Conservation (phyloP, 768 basidiomycete genomes). For the Boletus rex-veris region DNA sequence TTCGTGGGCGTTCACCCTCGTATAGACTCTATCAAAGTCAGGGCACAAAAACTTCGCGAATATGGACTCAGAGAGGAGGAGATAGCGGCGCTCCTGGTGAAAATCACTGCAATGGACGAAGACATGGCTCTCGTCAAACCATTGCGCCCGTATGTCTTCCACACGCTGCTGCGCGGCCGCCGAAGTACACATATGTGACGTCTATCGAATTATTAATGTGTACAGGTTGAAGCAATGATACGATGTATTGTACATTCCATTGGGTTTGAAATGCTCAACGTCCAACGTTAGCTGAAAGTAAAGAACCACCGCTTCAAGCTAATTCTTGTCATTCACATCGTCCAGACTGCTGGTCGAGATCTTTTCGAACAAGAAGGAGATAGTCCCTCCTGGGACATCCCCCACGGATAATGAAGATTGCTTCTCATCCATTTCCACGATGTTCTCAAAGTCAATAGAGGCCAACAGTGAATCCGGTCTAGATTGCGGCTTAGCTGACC, state of each 20-base stretch:
- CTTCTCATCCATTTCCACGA: constrained; percentile 35
- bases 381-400: constrained; percentile 56
- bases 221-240: background rate
- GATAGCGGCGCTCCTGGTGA: constrained; percentile 15
- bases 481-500: constrained; percentile 21
- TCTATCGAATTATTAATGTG: background rate
- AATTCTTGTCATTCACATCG: background rate
- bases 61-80: constrained; percentile 26
- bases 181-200: constrained; percentile 8
- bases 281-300: background rate
- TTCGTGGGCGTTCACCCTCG: constrained; percentile 21
- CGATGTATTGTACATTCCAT: background rate
- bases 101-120: constrained; percentile 21
- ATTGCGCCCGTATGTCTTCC: constrained; percentile 2
- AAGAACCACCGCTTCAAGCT: background rate
- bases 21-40: constrained; percentile 19
- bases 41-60: constrained; percentile 24
- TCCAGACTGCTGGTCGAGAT: constrained; percentile 29
- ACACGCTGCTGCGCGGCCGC: constrained; percentile 5
- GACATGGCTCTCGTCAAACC: constrained; percentile 13
- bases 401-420: constrained; percentile 40
- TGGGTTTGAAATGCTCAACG: background rate
- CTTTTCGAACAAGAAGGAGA: constrained; percentile 77
- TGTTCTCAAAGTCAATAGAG: constrained; percentile 48
- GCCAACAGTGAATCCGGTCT: constrained; percentile 34